Evolutionary conservation across 2,329 filamentous ascomycete genomes (phyloP).

Genomic region (Madurella fahalii): DNA sequence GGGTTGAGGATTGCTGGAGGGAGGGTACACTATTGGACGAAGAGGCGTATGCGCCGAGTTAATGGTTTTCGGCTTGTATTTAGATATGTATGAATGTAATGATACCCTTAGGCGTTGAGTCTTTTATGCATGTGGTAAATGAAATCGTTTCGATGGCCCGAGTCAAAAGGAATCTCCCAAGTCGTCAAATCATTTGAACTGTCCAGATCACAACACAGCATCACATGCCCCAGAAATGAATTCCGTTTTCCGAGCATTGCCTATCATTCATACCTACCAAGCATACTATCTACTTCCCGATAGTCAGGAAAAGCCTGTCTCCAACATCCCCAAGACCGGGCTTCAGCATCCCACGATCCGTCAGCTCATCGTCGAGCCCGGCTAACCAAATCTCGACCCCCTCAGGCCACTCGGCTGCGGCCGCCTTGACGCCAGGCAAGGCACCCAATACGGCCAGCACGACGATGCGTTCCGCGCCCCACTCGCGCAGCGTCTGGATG

Average conservation of each 20-base stretch:
- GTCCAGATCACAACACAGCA: not conserved
- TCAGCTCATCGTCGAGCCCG: slow-evolving; percentile 69
- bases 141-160: not conserved
- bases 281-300: slow-evolving; percentile 62
- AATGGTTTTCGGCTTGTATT: not conserved
- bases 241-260: not conserved
- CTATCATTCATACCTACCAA: not conserved
- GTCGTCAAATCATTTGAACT: not conserved
- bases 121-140: not conserved
- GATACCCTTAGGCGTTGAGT: not conserved
- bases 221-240: not conserved
- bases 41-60: slow-evolving; percentile 41
- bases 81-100: not conserved
- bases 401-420: slow-evolving; percentile 73
- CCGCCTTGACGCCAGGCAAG: slow-evolving; percentile 62
- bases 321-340: slow-evolving; percentile 88
- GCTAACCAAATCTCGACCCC: slow-evolving; percentile 78
- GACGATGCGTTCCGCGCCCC: slow-evolving; percentile 81
- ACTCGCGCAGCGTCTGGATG: slow-evolving; percentile 83
- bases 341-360: slow-evolving; percentile 81
- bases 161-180: not conserved
- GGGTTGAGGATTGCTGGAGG: slow-evolving; percentile 77
- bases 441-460: slow-evolving; percentile 74
- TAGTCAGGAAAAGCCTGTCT: slow-evolving; percentile 81
- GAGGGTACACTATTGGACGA: slow-evolving; percentile 78